phyloP scores from a whole-genome alignment of 1,284 basidiomycete species.

The Trametes hirsuta region DNA sequence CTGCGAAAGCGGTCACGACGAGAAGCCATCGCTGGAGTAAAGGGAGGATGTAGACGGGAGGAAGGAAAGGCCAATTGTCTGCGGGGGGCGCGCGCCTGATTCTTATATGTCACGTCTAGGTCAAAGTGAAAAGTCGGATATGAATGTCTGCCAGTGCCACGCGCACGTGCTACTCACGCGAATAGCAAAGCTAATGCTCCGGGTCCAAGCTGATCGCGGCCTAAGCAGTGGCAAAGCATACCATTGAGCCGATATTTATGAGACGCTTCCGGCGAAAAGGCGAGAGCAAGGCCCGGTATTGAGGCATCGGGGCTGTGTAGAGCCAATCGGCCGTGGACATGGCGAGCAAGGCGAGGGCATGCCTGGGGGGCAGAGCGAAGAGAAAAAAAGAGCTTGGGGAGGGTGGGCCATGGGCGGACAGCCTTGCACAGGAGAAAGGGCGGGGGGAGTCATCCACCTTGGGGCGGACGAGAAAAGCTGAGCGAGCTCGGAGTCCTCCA shows the following conservation, averaged over 20 bases:
- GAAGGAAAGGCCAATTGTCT: conserved; percentile 24
- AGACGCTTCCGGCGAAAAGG: conserved; percentile 24
- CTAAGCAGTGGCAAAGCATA: conserved; percentile 23
- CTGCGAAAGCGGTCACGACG: conserved; percentile 26
- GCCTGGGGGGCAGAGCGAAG: conserved; percentile 20
- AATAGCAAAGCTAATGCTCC: conserved; percentile 27
- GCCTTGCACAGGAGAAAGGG: conserved; percentile 32
- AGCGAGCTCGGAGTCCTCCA: conserved; percentile 33
- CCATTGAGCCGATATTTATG: conserved; percentile 20
- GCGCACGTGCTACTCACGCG: conserved; percentile 40
- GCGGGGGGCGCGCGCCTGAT: conserved; percentile 26
- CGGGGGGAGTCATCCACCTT: conserved; percentile 30
- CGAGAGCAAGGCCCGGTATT: conserved; percentile 26
- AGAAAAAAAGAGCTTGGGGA: conserved; percentile 24
- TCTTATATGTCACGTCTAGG: conserved; percentile 33
- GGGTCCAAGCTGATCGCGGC: conserved; percentile 15
- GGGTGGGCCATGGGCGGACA: conserved; percentile 26
- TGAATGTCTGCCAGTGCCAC: conserved; percentile 31
- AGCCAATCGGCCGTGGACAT: conserved; percentile 11
- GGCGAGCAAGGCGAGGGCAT: conserved; percentile 19
- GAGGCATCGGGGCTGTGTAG: conserved; percentile 27
- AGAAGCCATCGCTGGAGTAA: conserved; percentile 20
- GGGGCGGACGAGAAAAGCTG: conserved; percentile 29
- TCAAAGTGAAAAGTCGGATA: conserved; percentile 33
- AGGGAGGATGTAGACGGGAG: conserved; percentile 16